phyloP scores from a whole-genome alignment of 768 basidiomycete genomes.

The Auricularia sp. region DNA sequence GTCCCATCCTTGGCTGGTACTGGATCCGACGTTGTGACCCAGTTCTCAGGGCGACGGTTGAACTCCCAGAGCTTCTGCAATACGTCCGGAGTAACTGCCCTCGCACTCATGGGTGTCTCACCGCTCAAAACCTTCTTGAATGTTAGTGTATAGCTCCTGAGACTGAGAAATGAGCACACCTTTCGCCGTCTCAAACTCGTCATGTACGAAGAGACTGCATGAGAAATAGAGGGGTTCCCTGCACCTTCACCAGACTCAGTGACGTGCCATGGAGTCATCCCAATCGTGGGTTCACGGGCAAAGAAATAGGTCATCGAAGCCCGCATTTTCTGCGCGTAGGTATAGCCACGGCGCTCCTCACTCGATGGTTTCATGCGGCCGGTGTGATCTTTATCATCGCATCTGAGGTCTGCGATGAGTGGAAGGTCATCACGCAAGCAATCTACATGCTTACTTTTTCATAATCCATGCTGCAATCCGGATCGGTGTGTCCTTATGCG shows the following conservation, averaged over 20 bases:
- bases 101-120: slow-evolving; percentile 18
- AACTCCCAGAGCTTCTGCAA: slow-evolving; percentile 16
- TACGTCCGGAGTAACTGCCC: slow-evolving; percentile 20
- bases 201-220: slow-evolving; percentile 15
- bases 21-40: slow-evolving; percentile 2
- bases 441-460: slow-evolving; percentile 7
- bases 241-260: slow-evolving; percentile 1
- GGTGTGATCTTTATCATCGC: slow-evolving; percentile 10
- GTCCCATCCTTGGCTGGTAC: background rate
- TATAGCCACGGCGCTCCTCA: background rate
- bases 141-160: background rate
- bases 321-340: slow-evolving; percentile 15
- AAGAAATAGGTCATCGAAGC: slow-evolving; percentile 15
- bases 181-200: slow-evolving; percentile 15
- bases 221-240: slow-evolving; percentile 17
- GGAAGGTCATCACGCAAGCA: too few species aligned
- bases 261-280: slow-evolving; percentile 10
- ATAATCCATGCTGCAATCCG: slow-evolving; percentile 13
- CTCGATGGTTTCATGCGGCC: slow-evolving; percentile 3
- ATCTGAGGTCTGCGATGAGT: slow-evolving; percentile 2
- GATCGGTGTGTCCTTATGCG: slow-evolving; percentile 4
- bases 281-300: slow-evolving; percentile 9
- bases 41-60: slow-evolving; percentile 15
- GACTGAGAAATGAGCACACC: slow-evolving; percentile 4
- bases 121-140: slow-evolving; percentile 12